Base-by-base conservation (phyloP, 192 early-diverging fungal species). In the Backusella macrospora region DNA sequence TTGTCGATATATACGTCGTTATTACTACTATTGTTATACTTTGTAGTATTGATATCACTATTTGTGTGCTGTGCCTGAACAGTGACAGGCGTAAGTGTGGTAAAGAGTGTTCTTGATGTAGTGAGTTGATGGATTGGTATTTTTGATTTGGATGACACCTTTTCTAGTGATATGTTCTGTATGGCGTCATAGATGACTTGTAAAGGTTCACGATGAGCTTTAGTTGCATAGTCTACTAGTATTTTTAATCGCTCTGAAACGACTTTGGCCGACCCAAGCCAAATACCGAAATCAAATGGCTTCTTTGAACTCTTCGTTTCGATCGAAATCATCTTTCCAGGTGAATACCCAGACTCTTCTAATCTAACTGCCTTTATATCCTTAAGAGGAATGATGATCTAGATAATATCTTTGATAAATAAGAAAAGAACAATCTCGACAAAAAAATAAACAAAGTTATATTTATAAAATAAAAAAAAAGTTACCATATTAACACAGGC, bases 401-500 rank as follows among this genome's bases (percentile, higher is more conserved):
- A 76, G 10, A 21, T 45, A 37, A 67, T 76, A 45, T 1, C 62
- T 9, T 29, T 16, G 8, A 43, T 43, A 43, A 59, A 42, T 43
- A 29, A 34, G 29, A 34, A 34, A 34, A 34, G 29, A 34, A 34
- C 29, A 34, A 34, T 34, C 2, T 34, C 29, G 29, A 34, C 29
- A 34, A 34, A n/a, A n/a, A n/a, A n/a, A 34, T 2, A 34, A 59
- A 7, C 5, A 52, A 23, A 10, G 2, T 48, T 26, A 14, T 0
- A 23, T 26, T 1, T 42, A 62, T 16, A 6, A 4, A 40, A 15
- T 49, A 3, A 23, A 15, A 14, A 21, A 62, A 45, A 34, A 37
- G 26, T 73, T 83, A 91, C 84, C 29, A 85, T 83, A 48, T 80
- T 88, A n/a, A 91, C 76, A 68, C 88, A 87, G 0, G 86, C 85